A percentile compares a stretch with the other conserved stretches of the same genome.
phyloP scores from a whole-genome alignment of 805 yeast species.

The Wickerhamiella vanderwaltii region DNA sequence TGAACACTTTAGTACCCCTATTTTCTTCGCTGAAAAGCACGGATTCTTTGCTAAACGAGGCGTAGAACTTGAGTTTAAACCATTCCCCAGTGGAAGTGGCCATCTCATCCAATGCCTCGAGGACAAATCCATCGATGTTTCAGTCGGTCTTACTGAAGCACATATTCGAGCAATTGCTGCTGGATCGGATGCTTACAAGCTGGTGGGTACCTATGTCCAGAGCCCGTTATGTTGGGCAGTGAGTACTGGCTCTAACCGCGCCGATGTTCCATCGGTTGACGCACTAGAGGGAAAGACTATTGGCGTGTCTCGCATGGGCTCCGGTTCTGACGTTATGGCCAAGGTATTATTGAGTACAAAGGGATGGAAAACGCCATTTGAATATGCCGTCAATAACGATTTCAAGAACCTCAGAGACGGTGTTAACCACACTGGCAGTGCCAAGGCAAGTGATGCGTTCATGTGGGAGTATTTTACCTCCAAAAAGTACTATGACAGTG shows the following conservation, averaged over 20 bases:
- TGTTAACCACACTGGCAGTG: conserved; percentile 45
- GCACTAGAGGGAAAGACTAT: conserved; percentile 52
- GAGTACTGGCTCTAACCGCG: conserved; percentile 56
- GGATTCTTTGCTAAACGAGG: conserved; percentile 42
- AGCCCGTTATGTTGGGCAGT: conserved; percentile 88
- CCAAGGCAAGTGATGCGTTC: conserved; percentile 58
- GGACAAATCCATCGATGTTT: conserved; percentile 50
- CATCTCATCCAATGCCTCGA: conserved; percentile 65
- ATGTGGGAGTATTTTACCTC: conserved; percentile 96
- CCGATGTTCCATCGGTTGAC: conserved; percentile 34
- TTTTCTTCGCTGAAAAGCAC: conserved; percentile 54
- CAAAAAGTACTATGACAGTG: conserved; percentile 66
- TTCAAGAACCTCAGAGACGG: conserved; percentile 69
- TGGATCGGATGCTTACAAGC: conserved; percentile 50
- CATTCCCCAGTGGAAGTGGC: conserved; percentile 81
- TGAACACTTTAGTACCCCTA: conserved; percentile 84
- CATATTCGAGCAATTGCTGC: conserved; percentile 73
- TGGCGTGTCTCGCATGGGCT: conserved; percentile 79
- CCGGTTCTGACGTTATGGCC: conserved; percentile 87
- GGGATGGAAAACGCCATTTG: conserved; percentile 34
- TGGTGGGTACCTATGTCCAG: conserved; percentile 72
- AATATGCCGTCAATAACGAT: conserved; percentile 47
- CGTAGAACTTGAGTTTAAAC: conserved; percentile 45
- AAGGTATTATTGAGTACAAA: conserved; percentile 61
- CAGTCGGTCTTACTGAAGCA: conserved; percentile 85